A percentile compares a stretch with the other conserved stretches of the same genome.
Conservation (phyloP, 495 filamentous ascomycete species). For the Tuber borchii region DNA sequence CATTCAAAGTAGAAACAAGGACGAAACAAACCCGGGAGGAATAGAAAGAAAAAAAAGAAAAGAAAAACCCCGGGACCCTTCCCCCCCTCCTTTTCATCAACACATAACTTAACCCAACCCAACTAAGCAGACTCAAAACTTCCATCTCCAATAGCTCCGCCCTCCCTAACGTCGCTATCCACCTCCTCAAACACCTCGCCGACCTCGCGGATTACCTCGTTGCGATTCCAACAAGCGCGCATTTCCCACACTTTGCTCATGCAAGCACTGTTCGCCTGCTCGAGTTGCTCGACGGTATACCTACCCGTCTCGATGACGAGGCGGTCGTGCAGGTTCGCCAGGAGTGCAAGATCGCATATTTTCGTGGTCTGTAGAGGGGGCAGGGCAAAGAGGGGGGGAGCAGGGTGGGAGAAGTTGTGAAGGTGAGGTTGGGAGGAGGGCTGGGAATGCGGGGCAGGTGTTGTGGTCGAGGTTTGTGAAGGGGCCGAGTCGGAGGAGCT, state of each 20-base stretch:
- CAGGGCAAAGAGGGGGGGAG: background rate
- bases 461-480: background rate
- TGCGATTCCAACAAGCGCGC: slow-evolving; percentile 73
- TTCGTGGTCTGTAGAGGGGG: background rate
- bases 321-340: slow-evolving; percentile 20
- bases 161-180: slow-evolving; percentile 68
- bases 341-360: background rate
- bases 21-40: slow-evolving; percentile 5
- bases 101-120: slow-evolving; percentile 18
- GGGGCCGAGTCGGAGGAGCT: slow-evolving; percentile 9
- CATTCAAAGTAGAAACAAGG: slow-evolving; percentile 14
- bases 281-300: slow-evolving; percentile 84
- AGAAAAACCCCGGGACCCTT: slow-evolving; percentile 16
- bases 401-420: background rate
- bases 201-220: slow-evolving; percentile 57
- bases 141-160: slow-evolving; percentile 47
- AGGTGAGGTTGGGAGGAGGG: slow-evolving; percentile 7
- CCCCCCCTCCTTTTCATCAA: background rate
- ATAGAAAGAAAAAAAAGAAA: background rate
- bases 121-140: slow-evolving; percentile 19
- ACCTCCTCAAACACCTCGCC: slow-evolving; percentile 67
- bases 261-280: slow-evolving; percentile 81
- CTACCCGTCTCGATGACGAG: slow-evolving; percentile 51
- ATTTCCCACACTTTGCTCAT: slow-evolving; percentile 83
- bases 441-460: background rate